Base-by-base conservation (phyloP, 116 monocot species). In the Papilionanthe hybrid region DNA sequence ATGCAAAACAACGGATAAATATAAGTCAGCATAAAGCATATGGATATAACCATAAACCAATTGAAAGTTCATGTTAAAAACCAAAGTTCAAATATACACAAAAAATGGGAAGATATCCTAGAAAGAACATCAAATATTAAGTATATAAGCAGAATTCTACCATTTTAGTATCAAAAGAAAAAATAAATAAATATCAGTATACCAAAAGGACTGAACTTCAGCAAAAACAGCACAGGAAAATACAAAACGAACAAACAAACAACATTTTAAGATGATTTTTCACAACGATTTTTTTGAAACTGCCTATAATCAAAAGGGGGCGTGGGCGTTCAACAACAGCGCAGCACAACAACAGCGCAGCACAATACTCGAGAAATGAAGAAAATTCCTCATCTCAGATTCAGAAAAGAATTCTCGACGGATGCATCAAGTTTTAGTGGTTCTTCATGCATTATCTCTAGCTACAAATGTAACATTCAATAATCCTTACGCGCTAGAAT, bases 1-100 rank as follows among this genome's bases (percentile, higher is more conserved):
- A 81, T 77, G 7, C 69, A 84, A 37, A 77, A 67, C 74, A 48
- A 58, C 63, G 47, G 23, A 82, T 42, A 11, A 42, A 57, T 9
- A 4, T 22, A 82, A 75, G 67, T 60, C 48, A 80, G 74, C 45
- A 55, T 41, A 45, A 68, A 37, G 77, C 29, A 76, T 65, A 82
- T 11, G 50, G 3, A 27, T 15, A 47, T 75, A 13, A 75, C 25
- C 11, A 75, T 75, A 75, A 48, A 75, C 9, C 49, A 42, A n/a
- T 50, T 42, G 27, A 75, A 75, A 29, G 23, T 25, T 49, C 47
- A n/a, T 27, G 25, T 75, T 44, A 73, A 6, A 42, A 7, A 25
- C 20, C 47, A 75, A 12, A 75, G 18, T 18, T 75, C 43, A 48
- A 49, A 50, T 47, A 50, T 44, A 5, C 20, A 73, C 4, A 28